Base-by-base conservation (phyloP, 1,139 yeast genomes). In the Keqinozyma sinolaborantium region DNA sequence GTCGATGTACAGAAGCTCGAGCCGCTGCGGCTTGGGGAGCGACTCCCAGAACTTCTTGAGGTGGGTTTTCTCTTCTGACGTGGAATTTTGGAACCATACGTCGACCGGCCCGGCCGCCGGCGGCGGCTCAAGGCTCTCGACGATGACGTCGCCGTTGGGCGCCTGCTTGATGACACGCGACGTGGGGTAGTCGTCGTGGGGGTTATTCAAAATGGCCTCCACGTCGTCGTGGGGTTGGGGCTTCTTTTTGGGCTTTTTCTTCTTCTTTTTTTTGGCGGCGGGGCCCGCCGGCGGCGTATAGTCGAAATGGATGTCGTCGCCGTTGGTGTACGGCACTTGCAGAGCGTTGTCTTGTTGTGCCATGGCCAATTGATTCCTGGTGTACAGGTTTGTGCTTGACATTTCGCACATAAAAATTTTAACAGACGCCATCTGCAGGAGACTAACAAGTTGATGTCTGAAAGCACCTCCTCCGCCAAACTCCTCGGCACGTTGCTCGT, bases 131-230 rank as follows among this genome's bases (percentile, higher is more conserved):
- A 76, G 47, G 40, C 76, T 63, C 42, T 77, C 73, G 34, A 84
- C 84, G 39, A 83, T 70, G 16, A 83, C 84, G 46, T 81, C 84
- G 3, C 92, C 94, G 50, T 82, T 79, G 3, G 83, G 72, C 2
- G 77, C 83, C 50, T 80, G 83, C 48, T 79, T 82, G 41, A 83
- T 79, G 2, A 83, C 80, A 37, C 94, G 54, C 2, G 87, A 79
- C 4, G 77, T 69, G 1, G 94, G 94, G 50, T 83, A 83, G 11
- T 79, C 86, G 11, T 70, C 73, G 11, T 73, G 70, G 3, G 81
- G 78, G 39, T 77, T 66, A 51, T 72, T 73, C 30, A 78, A 46
- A 29, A 74, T 69, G 9, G 76, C 79, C 33, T 60, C 59, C 8
- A 59, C 35, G 15, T 58, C 44, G 8, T 53, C 33, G 23, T 38